Percentiles rank a stretch among this genome's conserved stretches.
phyloP scores from a whole-genome alignment of 202 grass and related monocot genomes.

The Saccharum hybrid region DNA sequence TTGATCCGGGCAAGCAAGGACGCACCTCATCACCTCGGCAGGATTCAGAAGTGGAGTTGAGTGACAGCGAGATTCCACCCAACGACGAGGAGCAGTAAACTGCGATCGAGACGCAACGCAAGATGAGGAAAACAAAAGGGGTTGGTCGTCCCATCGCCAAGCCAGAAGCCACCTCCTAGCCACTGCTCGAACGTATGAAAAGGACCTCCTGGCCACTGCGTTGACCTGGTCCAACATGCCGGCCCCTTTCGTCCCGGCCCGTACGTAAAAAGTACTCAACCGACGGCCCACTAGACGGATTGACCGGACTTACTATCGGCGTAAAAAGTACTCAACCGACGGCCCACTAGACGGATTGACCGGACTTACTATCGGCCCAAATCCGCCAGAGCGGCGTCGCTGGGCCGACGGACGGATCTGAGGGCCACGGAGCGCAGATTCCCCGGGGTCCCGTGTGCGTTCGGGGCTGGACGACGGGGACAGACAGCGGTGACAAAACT shows the following conservation, averaged over 20 bases:
- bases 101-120: not conserved
- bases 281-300: not conserved
- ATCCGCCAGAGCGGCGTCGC: no score
- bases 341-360: not conserved
- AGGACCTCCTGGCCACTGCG: not conserved
- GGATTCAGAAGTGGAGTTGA: not conserved
- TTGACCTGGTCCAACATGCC: not conserved
- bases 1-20: not conserved
- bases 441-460: not conserved
- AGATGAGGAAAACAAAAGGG: not conserved
- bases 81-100: not conserved
- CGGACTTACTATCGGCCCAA: not conserved
- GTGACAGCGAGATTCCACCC: not conserved
- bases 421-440: slow-evolving; percentile 2
- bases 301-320: not conserved
- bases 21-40: not conserved
- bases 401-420: not conserved
- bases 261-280: no score
- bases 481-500: slow-evolving; percentile 29
- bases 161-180: not conserved
- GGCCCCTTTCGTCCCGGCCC: not conserved
- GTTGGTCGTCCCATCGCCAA: not conserved
- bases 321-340: not conserved
- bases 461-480: not conserved
- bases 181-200: not conserved